phyloP scores from a whole-genome alignment of 2,329 filamentous ascomycete genomes.

The Aspergillus costaricaensis region DNA sequence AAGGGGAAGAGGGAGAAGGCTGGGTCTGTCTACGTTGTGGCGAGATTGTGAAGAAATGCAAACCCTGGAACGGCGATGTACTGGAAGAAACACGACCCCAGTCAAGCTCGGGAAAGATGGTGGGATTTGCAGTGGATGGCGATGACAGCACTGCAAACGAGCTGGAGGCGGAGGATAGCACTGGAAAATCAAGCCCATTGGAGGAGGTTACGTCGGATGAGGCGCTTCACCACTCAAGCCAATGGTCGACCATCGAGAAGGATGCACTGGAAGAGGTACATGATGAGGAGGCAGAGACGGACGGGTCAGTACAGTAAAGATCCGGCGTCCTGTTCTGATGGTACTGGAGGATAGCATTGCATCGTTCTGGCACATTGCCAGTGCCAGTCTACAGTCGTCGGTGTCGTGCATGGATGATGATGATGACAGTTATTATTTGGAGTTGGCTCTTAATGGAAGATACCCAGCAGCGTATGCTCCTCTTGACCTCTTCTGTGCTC shows the following conservation, averaged over 20 bases:
- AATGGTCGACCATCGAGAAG: constrained; percentile 41
- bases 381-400: neutral
- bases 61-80: constrained; percentile 89
- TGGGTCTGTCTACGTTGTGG: constrained; percentile 92
- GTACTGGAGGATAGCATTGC: neutral
- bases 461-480: constrained; percentile 8
- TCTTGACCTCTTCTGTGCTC: neutral
- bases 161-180: constrained; percentile 2
- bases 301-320: neutral
- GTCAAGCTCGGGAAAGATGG: constrained; percentile 41
- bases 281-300: neutral
- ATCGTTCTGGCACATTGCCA: neutral
- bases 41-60: constrained; percentile 78
- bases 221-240: constrained; percentile 37
- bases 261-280: constrained; percentile 27
- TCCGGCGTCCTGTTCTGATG: neutral
- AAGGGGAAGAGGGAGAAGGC: constrained; percentile 90
- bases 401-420: neutral
- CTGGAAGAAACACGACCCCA: constrained; percentile 50
- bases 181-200: constrained; percentile 24
- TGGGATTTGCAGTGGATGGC: constrained; percentile 44
- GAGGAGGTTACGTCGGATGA: constrained; percentile 36
- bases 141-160: constrained; percentile 16
- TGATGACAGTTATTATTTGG: neutral
- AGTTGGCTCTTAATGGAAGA: constrained; percentile 3